These are phyloP conservation scores for Lachancea cidri DNA, from an alignment of 805 yeast genomes.

Conservation along the genomic window DNA sequence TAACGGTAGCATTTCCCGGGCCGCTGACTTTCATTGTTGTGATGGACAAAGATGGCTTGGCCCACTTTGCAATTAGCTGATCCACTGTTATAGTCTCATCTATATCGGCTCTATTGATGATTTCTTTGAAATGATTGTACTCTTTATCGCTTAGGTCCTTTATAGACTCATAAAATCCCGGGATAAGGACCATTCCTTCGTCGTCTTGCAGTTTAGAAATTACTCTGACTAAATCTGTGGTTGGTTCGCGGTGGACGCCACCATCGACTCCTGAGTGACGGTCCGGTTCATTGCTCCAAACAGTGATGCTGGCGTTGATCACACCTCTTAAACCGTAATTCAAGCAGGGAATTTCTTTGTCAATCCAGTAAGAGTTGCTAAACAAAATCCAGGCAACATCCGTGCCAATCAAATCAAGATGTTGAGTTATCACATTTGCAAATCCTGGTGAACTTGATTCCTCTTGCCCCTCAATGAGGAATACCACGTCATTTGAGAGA, in stretches of 20 bases:
- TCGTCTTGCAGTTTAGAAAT: slow-evolving; percentile 58
- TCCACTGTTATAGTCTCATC: slow-evolving; percentile 33
- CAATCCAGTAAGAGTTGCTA: slow-evolving; percentile 93
- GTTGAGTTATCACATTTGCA: slow-evolving; percentile 52
- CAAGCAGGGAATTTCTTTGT: slow-evolving; percentile 81
- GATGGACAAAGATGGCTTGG: slow-evolving; percentile 81
- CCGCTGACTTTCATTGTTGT: slow-evolving; percentile 86
- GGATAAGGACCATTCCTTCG: slow-evolving; percentile 53
- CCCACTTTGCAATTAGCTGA: slow-evolving; percentile 75
- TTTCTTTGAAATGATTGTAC: slow-evolving; percentile 53
- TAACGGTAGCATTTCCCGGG: slow-evolving; percentile 83
- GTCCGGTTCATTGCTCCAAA: slow-evolving; percentile 74
- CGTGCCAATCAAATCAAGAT: slow-evolving; percentile 53
- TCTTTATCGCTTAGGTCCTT: slow-evolving; percentile 55
- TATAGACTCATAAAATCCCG: slow-evolving; percentile 68
- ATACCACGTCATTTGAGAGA: slow-evolving; percentile 68
- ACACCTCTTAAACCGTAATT: slow-evolving; percentile 95
- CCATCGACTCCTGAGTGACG: slow-evolving; percentile 97
- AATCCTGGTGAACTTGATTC: slow-evolving; percentile 91
- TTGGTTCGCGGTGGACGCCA: slow-evolving; percentile 83
- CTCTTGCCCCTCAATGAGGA: slow-evolving; percentile 91
- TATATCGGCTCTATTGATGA: slow-evolving; percentile 39
- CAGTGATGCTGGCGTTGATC: slow-evolving; percentile 66
- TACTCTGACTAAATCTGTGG: slow-evolving; percentile 74
- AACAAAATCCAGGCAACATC: slow-evolving; percentile 82